Evolutionary conservation across 2,329 filamentous ascomycete genomes (phyloP).

Genomic region (Fusarium nisikadoi): DNA sequence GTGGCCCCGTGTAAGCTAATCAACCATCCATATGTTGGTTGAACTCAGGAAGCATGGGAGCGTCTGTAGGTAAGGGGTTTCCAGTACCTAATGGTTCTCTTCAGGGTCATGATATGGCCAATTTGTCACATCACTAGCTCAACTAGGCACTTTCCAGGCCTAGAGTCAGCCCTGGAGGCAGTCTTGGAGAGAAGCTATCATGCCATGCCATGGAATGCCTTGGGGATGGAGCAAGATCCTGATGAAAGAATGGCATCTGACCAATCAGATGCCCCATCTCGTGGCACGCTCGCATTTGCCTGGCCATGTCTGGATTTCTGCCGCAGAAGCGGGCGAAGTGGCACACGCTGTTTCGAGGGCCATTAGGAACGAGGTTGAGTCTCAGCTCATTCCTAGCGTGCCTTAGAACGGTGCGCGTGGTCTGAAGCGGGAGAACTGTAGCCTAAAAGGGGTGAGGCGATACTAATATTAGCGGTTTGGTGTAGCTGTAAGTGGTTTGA

Average conservation of each 20-base stretch:
- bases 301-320: constrained; percentile 29
- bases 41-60: neutral
- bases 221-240: constrained; percentile 23
- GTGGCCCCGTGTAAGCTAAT: constrained; percentile 8
- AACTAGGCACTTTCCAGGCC: constrained; percentile 18
- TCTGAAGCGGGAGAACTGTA: constrained; percentile 9
- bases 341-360: constrained; percentile 14
- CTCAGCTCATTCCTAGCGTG: constrained; percentile 35
- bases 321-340: constrained; percentile 34
- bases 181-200: constrained; percentile 11
- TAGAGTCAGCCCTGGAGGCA: constrained; percentile 31
- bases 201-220: constrained; percentile 31
- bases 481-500: neutral
- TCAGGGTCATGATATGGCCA: neutral
- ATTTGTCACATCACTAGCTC: constrained; percentile 1
- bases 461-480: neutral
- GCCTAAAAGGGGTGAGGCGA: constrained; percentile 2
- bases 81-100: neutral
- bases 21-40: neutral
- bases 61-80: neutral
- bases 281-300: constrained; percentile 40
- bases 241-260: neutral
- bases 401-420: constrained; percentile 13
- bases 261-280: constrained; percentile 32
- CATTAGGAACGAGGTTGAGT: constrained; percentile 24